phyloP scores from a whole-genome alignment of 768 basidiomycete species.

The Calocybe gangraenosa region DNA sequence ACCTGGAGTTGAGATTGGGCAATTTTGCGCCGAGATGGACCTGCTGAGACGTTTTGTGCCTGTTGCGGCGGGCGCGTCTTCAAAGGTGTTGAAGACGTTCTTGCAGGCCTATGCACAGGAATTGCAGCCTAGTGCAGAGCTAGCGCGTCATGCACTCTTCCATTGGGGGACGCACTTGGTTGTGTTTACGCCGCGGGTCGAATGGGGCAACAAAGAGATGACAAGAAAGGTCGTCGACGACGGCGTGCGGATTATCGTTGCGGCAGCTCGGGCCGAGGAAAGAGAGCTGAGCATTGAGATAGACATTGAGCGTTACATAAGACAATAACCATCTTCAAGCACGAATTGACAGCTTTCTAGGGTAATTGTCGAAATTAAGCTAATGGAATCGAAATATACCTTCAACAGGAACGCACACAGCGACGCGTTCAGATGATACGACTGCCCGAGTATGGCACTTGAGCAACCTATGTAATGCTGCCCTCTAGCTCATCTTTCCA shows the following conservation, averaged over 20 bases:
- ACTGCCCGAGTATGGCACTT: constrained; percentile 78
- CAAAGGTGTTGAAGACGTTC: constrained; percentile 38
- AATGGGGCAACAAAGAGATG: constrained; percentile 46
- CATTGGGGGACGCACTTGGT: constrained; percentile 57
- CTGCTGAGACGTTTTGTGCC: constrained; percentile 45
- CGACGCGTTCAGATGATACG: constrained; percentile 79
- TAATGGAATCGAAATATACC: constrained; percentile 73
- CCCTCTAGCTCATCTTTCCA: constrained; percentile 71
- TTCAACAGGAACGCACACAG: constrained; percentile 58
- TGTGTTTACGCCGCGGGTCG: constrained; percentile 41
- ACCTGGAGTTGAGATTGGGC: constrained; percentile 56
- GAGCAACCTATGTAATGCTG: constrained; percentile 37
- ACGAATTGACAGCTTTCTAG: constrained; percentile 7
- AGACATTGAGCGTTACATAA: too few species aligned
- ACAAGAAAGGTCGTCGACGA: constrained; percentile 46
- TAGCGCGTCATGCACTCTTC: constrained; percentile 31
- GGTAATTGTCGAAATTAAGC: constrained; percentile 67
- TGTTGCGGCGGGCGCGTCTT: constrained; percentile 29
- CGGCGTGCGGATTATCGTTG: constrained; percentile 42
- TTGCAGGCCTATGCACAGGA: constrained; percentile 37
- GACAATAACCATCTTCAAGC: too few species aligned
- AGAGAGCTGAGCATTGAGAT: constrained; percentile 20
- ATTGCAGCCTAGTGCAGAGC: constrained; percentile 20
- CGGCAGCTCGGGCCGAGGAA: constrained; percentile 25
- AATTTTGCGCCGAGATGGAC: constrained; percentile 59